Evolutionary conservation across 2,329 filamentous ascomycete genomes (phyloP).

Genomic region (Ophiocordyceps polyrhachis-furcata): DNA sequence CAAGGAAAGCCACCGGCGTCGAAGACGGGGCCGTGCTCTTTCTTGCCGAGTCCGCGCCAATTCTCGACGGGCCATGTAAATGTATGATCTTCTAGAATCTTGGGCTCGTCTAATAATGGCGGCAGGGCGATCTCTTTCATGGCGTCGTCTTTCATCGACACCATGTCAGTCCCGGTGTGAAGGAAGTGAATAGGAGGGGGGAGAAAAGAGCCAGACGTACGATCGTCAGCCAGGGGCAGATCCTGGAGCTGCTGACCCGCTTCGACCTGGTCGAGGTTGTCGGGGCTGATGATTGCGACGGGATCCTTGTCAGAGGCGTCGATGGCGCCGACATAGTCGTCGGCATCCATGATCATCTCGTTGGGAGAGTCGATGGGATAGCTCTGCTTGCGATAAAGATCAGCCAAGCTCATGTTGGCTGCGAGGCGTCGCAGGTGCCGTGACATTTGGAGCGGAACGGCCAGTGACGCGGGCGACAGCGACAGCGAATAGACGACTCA

Average conservation of each 20-base stretch:
- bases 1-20: slow-evolving; percentile 76
- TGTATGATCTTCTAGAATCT: slow-evolving; percentile 55
- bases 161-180: background rate
- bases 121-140: slow-evolving; percentile 70
- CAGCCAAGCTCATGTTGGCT: background rate
- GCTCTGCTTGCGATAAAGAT: slow-evolving; percentile 17
- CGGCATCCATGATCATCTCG: slow-evolving; percentile 36
- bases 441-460: background rate
- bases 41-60: slow-evolving; percentile 60
- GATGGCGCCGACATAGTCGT: slow-evolving; percentile 33
- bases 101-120: slow-evolving; percentile 54
- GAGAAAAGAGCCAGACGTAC: slow-evolving; percentile 19
- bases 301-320: slow-evolving; percentile 30
- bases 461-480: background rate
- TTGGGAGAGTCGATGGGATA: slow-evolving; percentile 36
- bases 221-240: slow-evolving; percentile 30
- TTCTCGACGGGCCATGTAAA: slow-evolving; percentile 77
- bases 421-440: background rate
- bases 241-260: slow-evolving; percentile 25
- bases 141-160: slow-evolving; percentile 42
- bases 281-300: slow-evolving; percentile 35
- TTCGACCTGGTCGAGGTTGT: slow-evolving; percentile 26
- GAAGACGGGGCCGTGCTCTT: slow-evolving; percentile 77
- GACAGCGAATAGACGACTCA: background rate
- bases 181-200: slow-evolving; percentile 2